Evolutionary conservation across 179 eudicot genomes (phyloP), one percentile per base, ranked within the genome.

Genomic region (Monotropa hypopitys): DNA sequence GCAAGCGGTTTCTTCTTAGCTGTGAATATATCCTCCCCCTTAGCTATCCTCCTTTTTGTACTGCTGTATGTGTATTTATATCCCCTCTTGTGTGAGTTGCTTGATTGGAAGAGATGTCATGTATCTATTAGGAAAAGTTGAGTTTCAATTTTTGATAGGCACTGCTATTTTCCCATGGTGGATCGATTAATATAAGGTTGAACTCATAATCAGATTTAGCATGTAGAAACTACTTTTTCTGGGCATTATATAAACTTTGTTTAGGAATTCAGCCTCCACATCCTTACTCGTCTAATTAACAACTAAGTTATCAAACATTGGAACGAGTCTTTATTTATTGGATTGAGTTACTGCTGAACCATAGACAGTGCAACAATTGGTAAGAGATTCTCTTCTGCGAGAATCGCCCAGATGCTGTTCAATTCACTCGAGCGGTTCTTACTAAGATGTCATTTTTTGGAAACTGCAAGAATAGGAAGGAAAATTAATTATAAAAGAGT

Each of bases 111-210:
- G 86, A 61, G 93, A 88, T 65, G 93, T 79, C 76, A 95, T 91
- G 81, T 89, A 85, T 28, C 93, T 81, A 76, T 89, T 95, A 72
- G 99, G 98, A 82, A 93, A 85, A 45, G 99, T 95, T 56, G 85
- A 90, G 83, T 95, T 81, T 93, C 70, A 84, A 86, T 84, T 95
- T 95, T 82, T 95, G 99, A 78, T 80, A 81, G 21, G 93, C 97
- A 79, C 97, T 93, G 88, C 93, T 83, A 83, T 95, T 95, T 80
- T 95, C 99, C 99, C 99, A 95, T 43, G 99, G 99, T 70, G 99
- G 99, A 86, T 95, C 99, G 30, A 93, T 63, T 80, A 93, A 78
- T 77, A 95, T 93, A 69, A 93, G 88, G 79, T 88, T 95, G 87
- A 90, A 95, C 75, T 95, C 97, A 76, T 77, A 56, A 78, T 87